phyloP scores from a whole-genome alignment of 352 stramenopile species.

The Phytophthora boehmeriae region DNA sequence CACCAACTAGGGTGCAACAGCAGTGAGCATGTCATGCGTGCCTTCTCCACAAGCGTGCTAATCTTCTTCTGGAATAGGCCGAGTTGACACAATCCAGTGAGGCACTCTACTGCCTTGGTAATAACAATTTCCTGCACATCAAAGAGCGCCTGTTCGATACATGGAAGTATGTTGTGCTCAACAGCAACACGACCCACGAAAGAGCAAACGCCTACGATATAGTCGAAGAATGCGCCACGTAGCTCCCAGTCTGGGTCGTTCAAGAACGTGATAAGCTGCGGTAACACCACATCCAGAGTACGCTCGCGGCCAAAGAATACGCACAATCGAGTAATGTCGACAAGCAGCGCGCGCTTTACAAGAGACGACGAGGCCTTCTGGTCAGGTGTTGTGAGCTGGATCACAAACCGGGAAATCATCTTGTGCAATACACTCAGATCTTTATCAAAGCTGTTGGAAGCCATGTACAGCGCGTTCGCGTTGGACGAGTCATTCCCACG shows the following conservation, averaged over 20 bases:
- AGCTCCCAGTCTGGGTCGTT: constrained; percentile 96
- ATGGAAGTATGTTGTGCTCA: constrained; percentile 97
- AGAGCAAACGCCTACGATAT: constrained; percentile 93
- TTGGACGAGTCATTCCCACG: constrained; percentile 39
- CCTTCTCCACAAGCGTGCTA: constrained; percentile 84
- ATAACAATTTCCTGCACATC: constrained; percentile 97
- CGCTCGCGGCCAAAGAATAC: constrained; percentile 97
- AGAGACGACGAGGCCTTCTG: constrained; percentile 91
- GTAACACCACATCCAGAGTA: constrained; percentile 95
- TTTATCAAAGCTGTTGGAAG: constrained; percentile 91
- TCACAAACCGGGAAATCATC: constrained; percentile 94
- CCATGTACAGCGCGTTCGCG: constrained; percentile 53
- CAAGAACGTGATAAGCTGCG: constrained; percentile 97
- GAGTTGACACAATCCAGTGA: constrained; percentile 91
- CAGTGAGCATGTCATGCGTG: constrained; percentile 81
- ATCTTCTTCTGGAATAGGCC: constrained; percentile 91
- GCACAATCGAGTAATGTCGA: constrained; percentile 95
- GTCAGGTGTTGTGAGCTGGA: constrained; percentile 91
- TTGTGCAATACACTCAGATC: constrained; percentile 93
- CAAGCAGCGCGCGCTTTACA: constrained; percentile 94
- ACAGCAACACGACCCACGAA: constrained; percentile 94
- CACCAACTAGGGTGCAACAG: constrained; percentile 90
- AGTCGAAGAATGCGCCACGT: constrained; percentile 90
- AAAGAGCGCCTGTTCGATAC: constrained; percentile 96
- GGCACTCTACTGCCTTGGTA: constrained; percentile 90